Conservation (phyloP, 2,329 filamentous ascomycete species). For the Pyrenophora tritici-repentis region DNA sequence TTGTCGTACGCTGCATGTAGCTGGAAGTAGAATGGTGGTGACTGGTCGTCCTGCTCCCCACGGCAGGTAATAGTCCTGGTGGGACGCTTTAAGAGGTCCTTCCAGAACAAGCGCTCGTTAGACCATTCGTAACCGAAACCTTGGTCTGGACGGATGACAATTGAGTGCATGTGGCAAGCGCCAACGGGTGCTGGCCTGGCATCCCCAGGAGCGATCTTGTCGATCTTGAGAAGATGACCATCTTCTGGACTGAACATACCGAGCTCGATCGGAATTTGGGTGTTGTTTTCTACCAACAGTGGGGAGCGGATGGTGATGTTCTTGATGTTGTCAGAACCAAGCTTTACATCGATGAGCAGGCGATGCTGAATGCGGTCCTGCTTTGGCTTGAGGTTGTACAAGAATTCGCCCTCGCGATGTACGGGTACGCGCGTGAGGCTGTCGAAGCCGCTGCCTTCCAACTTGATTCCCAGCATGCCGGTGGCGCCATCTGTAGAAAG, state of each 20-base stretch:
- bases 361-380: constrained; percentile 85
- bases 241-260: constrained; percentile 88
- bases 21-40: constrained; percentile 93
- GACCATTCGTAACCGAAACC: constrained; percentile 98
- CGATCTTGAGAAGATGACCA: constrained; percentile 91
- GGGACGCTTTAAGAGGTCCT: constrained; percentile 80
- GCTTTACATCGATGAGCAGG: constrained; percentile 85
- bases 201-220: constrained; percentile 94
- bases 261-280: constrained; percentile 92
- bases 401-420: constrained; percentile 88
- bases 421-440: constrained; percentile 84
- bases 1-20: constrained; percentile 85
- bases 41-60: constrained; percentile 77
- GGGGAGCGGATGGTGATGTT: constrained; percentile 95
- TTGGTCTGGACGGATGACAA: constrained; percentile 88
- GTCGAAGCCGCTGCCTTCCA: constrained; percentile 95
- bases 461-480: constrained; percentile 77
- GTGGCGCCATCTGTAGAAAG: constrained; percentile 81
- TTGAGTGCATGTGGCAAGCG: constrained; percentile 84
- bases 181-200: constrained; percentile 88
- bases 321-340: constrained; percentile 96
- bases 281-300: constrained; percentile 90
- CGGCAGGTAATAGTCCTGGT: constrained; percentile 87
- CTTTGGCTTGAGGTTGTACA: constrained; percentile 88
- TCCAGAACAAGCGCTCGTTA: constrained; percentile 88